Evolutionary conservation across 108 stramenopile genomes (phyloP).

Genomic region (Heterococcus sp.): DNA sequence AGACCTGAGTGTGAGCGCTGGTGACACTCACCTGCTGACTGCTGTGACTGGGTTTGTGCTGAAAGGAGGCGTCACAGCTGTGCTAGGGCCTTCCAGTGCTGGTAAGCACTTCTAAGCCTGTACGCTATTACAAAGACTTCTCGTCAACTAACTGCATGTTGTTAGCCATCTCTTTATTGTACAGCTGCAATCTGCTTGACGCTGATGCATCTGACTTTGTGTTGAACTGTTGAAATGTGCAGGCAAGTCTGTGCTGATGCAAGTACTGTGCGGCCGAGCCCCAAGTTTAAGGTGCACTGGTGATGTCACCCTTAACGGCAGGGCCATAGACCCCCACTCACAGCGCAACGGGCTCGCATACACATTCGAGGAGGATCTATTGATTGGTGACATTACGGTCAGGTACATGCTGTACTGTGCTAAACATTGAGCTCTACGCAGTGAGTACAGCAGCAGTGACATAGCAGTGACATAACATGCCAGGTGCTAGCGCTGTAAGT

Average conservation of each 20-base stretch:
- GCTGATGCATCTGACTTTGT: conserved; percentile 16
- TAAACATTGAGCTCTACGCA: too few relatives aligned
- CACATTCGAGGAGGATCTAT: conserved; percentile 47
- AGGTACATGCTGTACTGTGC: background rate
- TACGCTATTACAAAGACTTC: background rate
- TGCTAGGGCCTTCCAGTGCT: conserved; percentile 25
- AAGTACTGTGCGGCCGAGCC: conserved; percentile 48
- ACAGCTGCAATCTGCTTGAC: background rate
- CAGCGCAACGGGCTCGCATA: conserved; percentile 36
- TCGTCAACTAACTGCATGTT: background rate
- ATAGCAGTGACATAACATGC: too few relatives aligned
- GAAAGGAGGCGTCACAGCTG: conserved; percentile 48
- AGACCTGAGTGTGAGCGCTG: conserved; percentile 34
- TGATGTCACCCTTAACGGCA: conserved; percentile 44
- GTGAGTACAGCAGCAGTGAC: too few relatives aligned
- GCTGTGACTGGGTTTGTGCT: conserved; percentile 56
- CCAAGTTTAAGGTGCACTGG: conserved; percentile 33
- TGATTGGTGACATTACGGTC: conserved; percentile 35
- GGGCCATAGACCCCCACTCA: conserved; percentile 33
- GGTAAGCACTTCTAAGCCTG: conserved; percentile 24
- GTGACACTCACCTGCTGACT: conserved; percentile 34
- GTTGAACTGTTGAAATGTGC: too few relatives aligned
- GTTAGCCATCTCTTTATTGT: background rate
- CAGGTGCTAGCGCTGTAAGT: too few relatives aligned
- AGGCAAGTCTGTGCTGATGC: conserved; percentile 54